These are phyloP conservation scores for Pouteria campechiana DNA, from an alignment of 179 eudicot genomes.

Conservation along the genomic window DNA sequence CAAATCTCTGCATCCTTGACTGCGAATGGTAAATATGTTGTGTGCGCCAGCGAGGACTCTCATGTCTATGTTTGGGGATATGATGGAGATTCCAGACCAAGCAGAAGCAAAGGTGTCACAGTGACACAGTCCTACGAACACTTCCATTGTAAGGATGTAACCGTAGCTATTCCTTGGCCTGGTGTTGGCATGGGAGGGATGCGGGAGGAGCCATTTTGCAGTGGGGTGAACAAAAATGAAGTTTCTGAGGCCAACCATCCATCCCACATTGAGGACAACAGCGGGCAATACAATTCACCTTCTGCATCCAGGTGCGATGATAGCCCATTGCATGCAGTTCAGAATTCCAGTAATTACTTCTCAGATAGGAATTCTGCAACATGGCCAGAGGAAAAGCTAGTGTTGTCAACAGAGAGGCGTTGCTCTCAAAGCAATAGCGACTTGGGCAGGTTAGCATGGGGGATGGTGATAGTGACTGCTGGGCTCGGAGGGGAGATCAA, in stretches of 20 bases:
- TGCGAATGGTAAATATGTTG: constrained; percentile 63
- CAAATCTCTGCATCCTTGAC: constrained; percentile 81
- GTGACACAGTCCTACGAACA: constrained; percentile 66
- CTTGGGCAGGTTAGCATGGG: constrained; percentile 66
- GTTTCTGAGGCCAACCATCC: constrained; percentile 41
- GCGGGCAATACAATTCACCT: constrained; percentile 37
- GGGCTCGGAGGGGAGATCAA: constrained; percentile 73
- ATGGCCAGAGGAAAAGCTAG: constrained; percentile 93
- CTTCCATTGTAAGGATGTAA: constrained; percentile 78
- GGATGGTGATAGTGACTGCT: constrained; percentile 84
- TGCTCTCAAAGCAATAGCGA: constrained; percentile 70
- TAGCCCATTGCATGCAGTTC: constrained; percentile 58
- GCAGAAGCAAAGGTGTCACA: constrained; percentile 63
- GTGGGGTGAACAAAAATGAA: constrained; percentile 22
- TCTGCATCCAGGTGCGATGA: constrained; percentile 38
- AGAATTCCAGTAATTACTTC: constrained; percentile 59
- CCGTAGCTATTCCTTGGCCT: constrained; percentile 90
- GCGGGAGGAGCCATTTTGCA: constrained; percentile 21
- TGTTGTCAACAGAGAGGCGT: constrained; percentile 31
- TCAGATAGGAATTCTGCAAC: constrained; percentile 74
- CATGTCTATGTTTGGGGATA: constrained; percentile 80
- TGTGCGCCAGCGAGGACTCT: constrained; percentile 89
- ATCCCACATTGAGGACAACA: constrained; percentile 54
- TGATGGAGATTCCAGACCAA: constrained; percentile 65
- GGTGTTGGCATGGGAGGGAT: constrained; percentile 37